Evolutionary conservation across 116 monocot genomes (phyloP).

Genomic region (Iris pallida): DNA sequence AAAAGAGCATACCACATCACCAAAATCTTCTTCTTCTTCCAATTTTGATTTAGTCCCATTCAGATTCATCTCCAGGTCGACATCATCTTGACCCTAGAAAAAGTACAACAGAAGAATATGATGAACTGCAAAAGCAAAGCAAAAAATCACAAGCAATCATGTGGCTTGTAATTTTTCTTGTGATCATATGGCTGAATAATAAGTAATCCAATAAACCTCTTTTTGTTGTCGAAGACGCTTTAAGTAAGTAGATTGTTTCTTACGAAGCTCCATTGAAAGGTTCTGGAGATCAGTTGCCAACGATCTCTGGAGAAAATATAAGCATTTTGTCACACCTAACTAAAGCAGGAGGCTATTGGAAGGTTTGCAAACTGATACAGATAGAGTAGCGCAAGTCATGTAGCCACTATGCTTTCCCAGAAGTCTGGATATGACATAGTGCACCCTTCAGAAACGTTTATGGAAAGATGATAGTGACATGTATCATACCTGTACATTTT

Average conservation of each 20-base stretch:
- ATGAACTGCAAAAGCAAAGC: not conserved
- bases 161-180: too few species aligned
- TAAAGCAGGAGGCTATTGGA: not conserved
- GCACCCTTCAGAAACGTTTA: too few species aligned
- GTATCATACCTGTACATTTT: slow-evolving; percentile 81
- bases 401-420: not conserved
- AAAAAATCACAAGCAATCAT: not conserved
- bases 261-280: slow-evolving; percentile 40
- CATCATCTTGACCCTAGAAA: slow-evolving; percentile 56
- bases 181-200: too few species aligned
- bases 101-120: not conserved
- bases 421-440: not conserved
- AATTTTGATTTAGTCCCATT: slow-evolving; percentile 49
- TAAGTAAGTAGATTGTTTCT: slow-evolving; percentile 38
- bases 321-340: not conserved
- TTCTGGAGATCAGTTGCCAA: slow-evolving; percentile 47
- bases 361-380: not conserved
- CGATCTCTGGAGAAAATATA: slow-evolving; percentile 25
- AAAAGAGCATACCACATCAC: slow-evolving; percentile 50
- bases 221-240: slow-evolving; percentile 40
- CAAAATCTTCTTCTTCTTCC: slow-evolving; percentile 66
- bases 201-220: slow-evolving; percentile 17
- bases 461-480: not conserved
- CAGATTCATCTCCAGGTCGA: slow-evolving; percentile 88
- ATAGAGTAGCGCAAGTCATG: not conserved